Evolutionary conservation across 768 basidiomycete genomes (phyloP), one percentile per base, ranked within the genome.

Genomic region (Mycena maculata): DNA sequence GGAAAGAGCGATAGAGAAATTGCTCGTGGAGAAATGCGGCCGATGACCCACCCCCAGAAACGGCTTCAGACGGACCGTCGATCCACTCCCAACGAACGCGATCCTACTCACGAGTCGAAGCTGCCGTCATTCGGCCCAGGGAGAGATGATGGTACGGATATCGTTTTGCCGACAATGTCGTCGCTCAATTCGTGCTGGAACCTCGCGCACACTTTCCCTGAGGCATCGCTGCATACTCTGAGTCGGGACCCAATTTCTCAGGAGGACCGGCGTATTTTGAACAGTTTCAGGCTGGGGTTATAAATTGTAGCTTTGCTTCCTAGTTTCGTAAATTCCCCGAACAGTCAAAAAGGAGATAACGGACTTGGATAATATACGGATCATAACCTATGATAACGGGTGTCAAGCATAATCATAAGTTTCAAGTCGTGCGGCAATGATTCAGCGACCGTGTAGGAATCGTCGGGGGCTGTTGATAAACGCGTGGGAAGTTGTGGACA

Each of bases 211-310:
- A 33, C 25, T 27, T 25, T 41, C 44, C 28, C 42, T 15, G 53
- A 50, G 22, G 33, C 11, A 7, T 33, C 33, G 15, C 3, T 25
- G 23, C 11, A 60, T 41, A 36, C 33, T 6, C 13, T 7, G 6
- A 2, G n/a, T 33, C 22, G 33, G 27, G 18, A 57, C 45, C 36
- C 36, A 16, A 30, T 64, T 39, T 48, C 30, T 25, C 68, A 60
- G 31, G 63, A 69, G 28, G 68, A 64, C 50, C 63, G 68, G 15
- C 68, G 68, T 33, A 65, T 69, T 31, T 44, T 69, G 12, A 44
- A 69, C 45, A 65, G 63, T 27, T 69, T 69, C 45, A 42, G 18
- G 58, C 42, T 65, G 27, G 39, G 44, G 41, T 15, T 63, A 42
- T 63, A 63, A n/a, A 58, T n/a, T n/a, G n/a, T 36, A 36, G 33